Evolutionary conservation across 495 filamentous ascomycete genomes (phyloP), one percentile per base, ranked within the genome.

Genomic region (Polyplosphaeria fusca): DNA sequence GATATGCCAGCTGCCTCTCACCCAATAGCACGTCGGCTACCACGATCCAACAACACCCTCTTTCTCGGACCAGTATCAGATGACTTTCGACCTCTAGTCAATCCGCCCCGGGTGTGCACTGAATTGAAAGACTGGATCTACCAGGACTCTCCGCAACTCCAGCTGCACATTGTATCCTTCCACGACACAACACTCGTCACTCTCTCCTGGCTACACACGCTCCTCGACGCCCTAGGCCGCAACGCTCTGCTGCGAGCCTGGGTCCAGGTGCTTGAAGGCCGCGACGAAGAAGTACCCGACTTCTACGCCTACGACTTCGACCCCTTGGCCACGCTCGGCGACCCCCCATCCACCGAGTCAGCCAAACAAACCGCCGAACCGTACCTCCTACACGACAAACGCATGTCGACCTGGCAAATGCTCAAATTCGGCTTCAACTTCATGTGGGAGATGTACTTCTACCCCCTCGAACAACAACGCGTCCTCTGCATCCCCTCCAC

Each of bases 301-400:
- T 44, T 55, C 32, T 50, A 61, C 32, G 58, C 50, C 45, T 55
- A 48, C 24, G 58, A 61, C 22, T 28, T 37, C n/a, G 52, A 61
- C 18, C 58, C 58, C 1, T 30, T 61, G 11, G 43, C 52, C 51
- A 30, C 44, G 2, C 37, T 61, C 2, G 57, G 55, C 12, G 30
- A 2, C 5, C 19, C n/a, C 20, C n/a, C n/a, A n/a, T 16, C 20
- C 11, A n/a, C 9, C 43, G 24, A 49, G 18, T 18, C 19, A 22
- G 41, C 25, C 5, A 38, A 46, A 44, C 27, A 20, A 3, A 16
- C 32, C 19, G 52, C 45, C n/a, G 19, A 38, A 23, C 18, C 14
- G 26, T 40, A 55, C 9, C 37, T 58, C 20, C 35, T 41, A n/a
- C 4, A 30, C 5, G 22, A 44, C 23, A 49, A 37, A 25, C 2